Evolutionary conservation across 2,329 filamentous ascomycete genomes (phyloP), one percentile per base, ranked within the genome.

Genomic region (Sporothrix curviconia): DNA sequence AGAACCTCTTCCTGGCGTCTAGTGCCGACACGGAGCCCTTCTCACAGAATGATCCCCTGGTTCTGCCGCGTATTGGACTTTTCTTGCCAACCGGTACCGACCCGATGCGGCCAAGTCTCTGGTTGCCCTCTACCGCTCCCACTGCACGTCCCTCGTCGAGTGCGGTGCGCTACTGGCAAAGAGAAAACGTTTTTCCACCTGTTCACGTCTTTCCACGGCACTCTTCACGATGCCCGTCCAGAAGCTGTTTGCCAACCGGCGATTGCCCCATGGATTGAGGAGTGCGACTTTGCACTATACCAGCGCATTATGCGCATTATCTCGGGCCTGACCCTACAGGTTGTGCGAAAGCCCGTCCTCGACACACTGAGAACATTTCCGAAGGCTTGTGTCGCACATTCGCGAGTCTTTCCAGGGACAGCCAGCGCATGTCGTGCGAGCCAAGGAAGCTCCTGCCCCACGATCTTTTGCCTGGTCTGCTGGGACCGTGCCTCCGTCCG

Each of bases 151-250:
- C 1, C 80, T 99, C 5, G 88, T 99, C 32, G 94, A 99, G 71
- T 92, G 90, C 65, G n/a, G 91, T 99, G 61, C 88, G 94, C 30
- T 97, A 90, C 70, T 96, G 92, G n/a, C 78, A 95, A 94, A 68
- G 90, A 96, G 71, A 95, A 96, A 74, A 92, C 91, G 7, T 95
- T 99, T 70, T 95, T 96, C 69, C 90, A 95, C 63, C 82, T 96
- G 15, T 96, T 95, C 69, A 92, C 89, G 6, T 94, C 92, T 1
- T 97, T 99, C 70, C 90, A 96, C 67, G 94, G 94, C 56, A 97
- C 92, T 2, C 81, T n/a, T 99, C 66, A 99, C 94, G 0, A 95
- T 96, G 71, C 94, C 94, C 6, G 92, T 97, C 3, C 91, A 96
- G 70, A 96, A 95, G 71, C 76, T 99, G 2, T 87, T 99, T 66